Evolutionary conservation across 2,329 filamentous ascomycete species (phyloP).

Genomic region (Aspergillus unguis): DNA sequence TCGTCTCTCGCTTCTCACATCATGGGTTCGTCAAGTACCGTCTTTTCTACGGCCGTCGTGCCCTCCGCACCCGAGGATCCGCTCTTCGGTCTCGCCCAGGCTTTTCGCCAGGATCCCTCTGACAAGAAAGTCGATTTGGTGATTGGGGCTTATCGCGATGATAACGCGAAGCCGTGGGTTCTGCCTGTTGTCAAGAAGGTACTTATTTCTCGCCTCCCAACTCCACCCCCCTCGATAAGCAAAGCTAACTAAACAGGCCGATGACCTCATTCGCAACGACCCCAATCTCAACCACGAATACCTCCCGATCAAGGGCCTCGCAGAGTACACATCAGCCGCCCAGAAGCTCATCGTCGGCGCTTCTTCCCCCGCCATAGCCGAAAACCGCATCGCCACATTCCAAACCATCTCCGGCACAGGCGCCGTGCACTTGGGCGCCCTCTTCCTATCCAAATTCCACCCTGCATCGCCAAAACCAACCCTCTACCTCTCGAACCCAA

Average conservation of each 20-base stretch:
- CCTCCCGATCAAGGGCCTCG: slow-evolving; percentile 86
- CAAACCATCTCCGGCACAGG: slow-evolving; percentile 98
- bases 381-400: slow-evolving; percentile 76
- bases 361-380: slow-evolving; percentile 74
- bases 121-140: slow-evolving; percentile 89
- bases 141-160: slow-evolving; percentile 90
- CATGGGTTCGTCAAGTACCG: slow-evolving; percentile 63
- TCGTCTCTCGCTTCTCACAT: slow-evolving; percentile 49
- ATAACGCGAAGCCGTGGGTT: slow-evolving; percentile 96
- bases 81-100: slow-evolving; percentile 87
- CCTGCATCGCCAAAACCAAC: slow-evolving; percentile 49
- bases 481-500: slow-evolving; percentile 91
- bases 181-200: slow-evolving; percentile 96
- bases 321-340: slow-evolving; percentile 81
- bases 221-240: not conserved
- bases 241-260: slow-evolving; percentile 61
- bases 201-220: not conserved
- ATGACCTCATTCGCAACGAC: slow-evolving; percentile 82
- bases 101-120: slow-evolving; percentile 73
- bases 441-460: slow-evolving; percentile 94
- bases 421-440: slow-evolving; percentile 85
- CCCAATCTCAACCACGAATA: slow-evolving; percentile 97
- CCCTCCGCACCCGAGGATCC: slow-evolving; percentile 92
- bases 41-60: slow-evolving; percentile 72
- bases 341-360: slow-evolving; percentile 83